A percentile compares a stretch with the other conserved stretches of the same genome.
Evolutionary conservation across 2,329 filamentous ascomycete species (phyloP).

Genomic region (Amesomyces nigricolor): DNA sequence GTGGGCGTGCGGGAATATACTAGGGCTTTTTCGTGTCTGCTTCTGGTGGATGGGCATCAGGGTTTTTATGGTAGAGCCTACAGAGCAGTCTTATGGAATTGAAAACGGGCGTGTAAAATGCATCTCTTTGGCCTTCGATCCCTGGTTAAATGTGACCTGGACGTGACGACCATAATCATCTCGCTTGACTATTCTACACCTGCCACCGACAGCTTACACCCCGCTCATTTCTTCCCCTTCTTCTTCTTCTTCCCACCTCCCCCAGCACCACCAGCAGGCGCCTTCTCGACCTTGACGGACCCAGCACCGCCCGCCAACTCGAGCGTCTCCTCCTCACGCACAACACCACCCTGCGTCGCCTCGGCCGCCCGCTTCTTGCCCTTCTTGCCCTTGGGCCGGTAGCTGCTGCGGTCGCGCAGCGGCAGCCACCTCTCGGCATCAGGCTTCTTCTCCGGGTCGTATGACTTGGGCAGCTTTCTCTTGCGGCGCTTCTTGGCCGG

Average conservation of each 20-base stretch:
- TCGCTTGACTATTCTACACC: neutral
- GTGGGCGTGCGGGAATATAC: neutral
- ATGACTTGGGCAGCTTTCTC: constrained; percentile 63
- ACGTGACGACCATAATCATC: too few relatives aligned
- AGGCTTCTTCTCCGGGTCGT: constrained; percentile 69
- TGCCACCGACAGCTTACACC: neutral
- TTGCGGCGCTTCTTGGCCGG: constrained; percentile 51
- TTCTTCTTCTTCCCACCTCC: constrained; percentile 32
- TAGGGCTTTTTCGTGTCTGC: neutral
- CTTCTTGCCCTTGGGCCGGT: constrained; percentile 87
- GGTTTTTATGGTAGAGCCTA: constrained; percentile 6
- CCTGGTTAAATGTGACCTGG: neutral
- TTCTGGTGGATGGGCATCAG: constrained; percentile 2
- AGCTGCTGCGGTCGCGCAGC: constrained; percentile 79
- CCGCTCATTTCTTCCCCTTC: constrained; percentile 45
- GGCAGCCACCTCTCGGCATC: constrained; percentile 94
- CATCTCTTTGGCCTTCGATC: neutral
- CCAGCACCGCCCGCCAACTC: constrained; percentile 59
- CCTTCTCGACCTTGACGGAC: constrained; percentile 59
- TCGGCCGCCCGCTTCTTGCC: constrained; percentile 76
- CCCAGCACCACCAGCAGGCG: constrained; percentile 31
- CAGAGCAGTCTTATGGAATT: constrained; percentile 12
- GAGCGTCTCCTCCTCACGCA: constrained; percentile 65
- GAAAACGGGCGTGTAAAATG: neutral
- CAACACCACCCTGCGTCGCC: constrained; percentile 78